Base-by-base conservation (phyloP, 140 eudicot genomes). In the Flaveria floridana region DNA sequence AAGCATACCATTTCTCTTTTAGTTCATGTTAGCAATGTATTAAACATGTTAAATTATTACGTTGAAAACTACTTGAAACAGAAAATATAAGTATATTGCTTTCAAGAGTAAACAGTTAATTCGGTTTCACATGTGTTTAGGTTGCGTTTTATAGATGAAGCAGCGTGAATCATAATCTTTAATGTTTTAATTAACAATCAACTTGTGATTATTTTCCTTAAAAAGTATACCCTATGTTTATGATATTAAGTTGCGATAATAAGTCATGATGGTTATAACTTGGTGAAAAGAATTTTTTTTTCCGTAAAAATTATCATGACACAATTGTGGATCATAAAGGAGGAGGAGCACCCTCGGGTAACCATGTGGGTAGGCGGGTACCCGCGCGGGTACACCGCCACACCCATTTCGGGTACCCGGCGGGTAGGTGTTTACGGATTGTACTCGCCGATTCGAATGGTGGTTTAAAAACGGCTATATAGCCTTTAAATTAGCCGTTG, bases 41-140 rank as follows among this genome's bases (percentile, higher is more conserved):
- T 3, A 61, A 61, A 61, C 39, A 61, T 61, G 42, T 61, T 25
- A 20, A 16, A 61, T 61, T 61, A 61, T 23, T 61, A 28, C 25
- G 42, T 61, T 61, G 66, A 25, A 61, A 61, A 25, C n/a, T 61
- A 61, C 39, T 61, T 23, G 66, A 4, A 61, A 61, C 66, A 25
- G 13, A 61, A 61, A 12, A 61, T 1, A n/a, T 3, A 15, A 61
- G 14, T 10, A n/a, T 50, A 50, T 58, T 44, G 65, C 34, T 58
- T 21, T 61, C 41, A 25, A 61, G 6, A 21, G 34, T 21, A 23
- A 21, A 61, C 42, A 10, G 66, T 7, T 25, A 25, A 25, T 61
- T 61, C 19, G 66, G 66, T 61, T 44, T 68, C 30, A 68, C 57
- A 68, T 68, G 73, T 68, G 73, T 68, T 68, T 68, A 68, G 58